Evolutionary conservation across 805 yeast species (phyloP), one percentile per base, ranked within the genome.

Genomic region (Limtongia smithiae): DNA sequence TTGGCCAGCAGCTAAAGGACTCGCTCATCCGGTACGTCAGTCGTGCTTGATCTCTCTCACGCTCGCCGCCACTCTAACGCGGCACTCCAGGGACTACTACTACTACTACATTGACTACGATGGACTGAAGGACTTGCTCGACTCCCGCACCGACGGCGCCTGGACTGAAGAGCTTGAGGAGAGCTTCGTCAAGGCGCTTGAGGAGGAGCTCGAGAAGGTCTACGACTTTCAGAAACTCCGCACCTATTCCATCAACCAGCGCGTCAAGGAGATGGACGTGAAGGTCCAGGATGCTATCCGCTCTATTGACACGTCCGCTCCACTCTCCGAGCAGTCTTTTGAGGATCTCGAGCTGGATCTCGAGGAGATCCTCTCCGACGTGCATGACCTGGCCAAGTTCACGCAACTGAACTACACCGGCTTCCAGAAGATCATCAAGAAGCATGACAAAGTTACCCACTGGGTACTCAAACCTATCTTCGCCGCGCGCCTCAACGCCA

Each of bases 401-500:
- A 80, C 96, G 17, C 78, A 95, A 55, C 78, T 93, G 65, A 93
- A 93, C 69, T 93, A 93, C 72, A 90, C 96, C 18, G 98, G 98
- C 1, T 93, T 93, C 74, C 96, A 88, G 68, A 93, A 93, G 69
- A 93, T 93, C 60, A 79, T 93, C 64, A 93, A 93, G 71, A 93
- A 93, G 70, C 98, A 93, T 68, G 98, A 93, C 70, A 93, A 93
- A 69, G 78, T 79, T 57, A 90, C 97, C 15, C 74, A 76, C 32
- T 82, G 81, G 75, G 81, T 79, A 48, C 75, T 93, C 64, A 85
- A 83, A 66, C 97, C 98, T 6, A 85, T 91, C 53, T 91, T 93
- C 72, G 94, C 88, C 60, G 96, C 85, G 22, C 78, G 97, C 62
- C 78, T 93, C 66, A 88, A 91, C 63, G 76, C 97, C 22, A 93